Conservation (phyloP, 2,329 filamentous ascomycete species). For the Zymoseptoria ardabiliae region DNA sequence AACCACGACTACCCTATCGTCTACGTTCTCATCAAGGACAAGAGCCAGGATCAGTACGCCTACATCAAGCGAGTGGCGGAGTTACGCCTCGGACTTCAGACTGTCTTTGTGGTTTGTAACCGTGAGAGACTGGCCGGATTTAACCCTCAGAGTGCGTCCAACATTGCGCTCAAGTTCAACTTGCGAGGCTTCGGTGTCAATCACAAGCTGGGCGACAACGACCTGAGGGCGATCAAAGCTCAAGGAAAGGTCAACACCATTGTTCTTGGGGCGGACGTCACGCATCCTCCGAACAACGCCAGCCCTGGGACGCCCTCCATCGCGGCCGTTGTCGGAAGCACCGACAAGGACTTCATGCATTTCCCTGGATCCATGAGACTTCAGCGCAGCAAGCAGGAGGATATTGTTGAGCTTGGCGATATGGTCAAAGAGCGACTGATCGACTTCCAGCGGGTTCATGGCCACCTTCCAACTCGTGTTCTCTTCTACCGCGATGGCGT, state of each 20-base stretch:
- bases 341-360: conserved; percentile 25
- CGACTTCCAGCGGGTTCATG: conserved; percentile 9
- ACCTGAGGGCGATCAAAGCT: conserved; percentile 7
- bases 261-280: conserved; percentile 38
- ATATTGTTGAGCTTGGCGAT: conserved; percentile 22
- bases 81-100: conserved; percentile 2
- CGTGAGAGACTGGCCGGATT: background rate
- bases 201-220: conserved; percentile 3
- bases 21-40: conserved; percentile 2
- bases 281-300: conserved; percentile 28
- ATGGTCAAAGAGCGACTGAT: conserved; percentile 26
- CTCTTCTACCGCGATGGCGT: conserved; percentile 34
- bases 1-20: background rate
- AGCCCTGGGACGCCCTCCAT: conserved; percentile 31
- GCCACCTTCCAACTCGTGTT: conserved; percentile 12
- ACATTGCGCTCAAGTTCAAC: conserved; percentile 7
- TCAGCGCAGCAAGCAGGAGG: conserved; percentile 25
- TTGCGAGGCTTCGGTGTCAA: conserved; percentile 1
- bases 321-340: conserved; percentile 36
- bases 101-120: background rate
- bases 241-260: conserved; percentile 24
- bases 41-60: conserved; percentile 4
- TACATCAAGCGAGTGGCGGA: conserved; percentile 16
- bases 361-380: conserved; percentile 33
- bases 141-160: background rate